These are phyloP conservation scores for Auriscalpium vulgare DNA, from an alignment of 768 basidiomycete species.

Conservation along the genomic window DNA sequence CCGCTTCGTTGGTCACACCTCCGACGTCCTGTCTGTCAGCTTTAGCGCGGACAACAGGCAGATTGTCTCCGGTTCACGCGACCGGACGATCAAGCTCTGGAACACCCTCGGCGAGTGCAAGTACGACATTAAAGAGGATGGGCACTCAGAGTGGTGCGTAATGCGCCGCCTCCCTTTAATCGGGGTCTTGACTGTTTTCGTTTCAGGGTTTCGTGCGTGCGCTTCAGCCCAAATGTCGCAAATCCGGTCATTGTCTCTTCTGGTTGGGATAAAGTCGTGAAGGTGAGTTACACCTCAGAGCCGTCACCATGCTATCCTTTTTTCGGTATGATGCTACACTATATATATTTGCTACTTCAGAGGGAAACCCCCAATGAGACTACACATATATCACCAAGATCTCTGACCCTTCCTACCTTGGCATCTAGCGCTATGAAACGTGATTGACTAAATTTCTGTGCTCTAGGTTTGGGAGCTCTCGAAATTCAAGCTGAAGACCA, in stretches of 20 bases:
- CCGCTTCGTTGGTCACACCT: constrained; percentile 95
- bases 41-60: constrained; percentile 99
- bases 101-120: constrained; percentile 99
- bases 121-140: constrained; percentile 98
- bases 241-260: constrained; percentile 99
- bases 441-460: neutral
- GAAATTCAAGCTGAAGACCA: constrained; percentile 99
- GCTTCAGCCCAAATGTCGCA: constrained; percentile 95
- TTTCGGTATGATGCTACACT: constrained; percentile 32
- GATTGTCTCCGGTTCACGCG: constrained; percentile 97
- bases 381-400: constrained; percentile 57
- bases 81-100: constrained; percentile 98
- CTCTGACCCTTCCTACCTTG: constrained; percentile 37
- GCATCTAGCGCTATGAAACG: neutral
- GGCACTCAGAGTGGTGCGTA: constrained; percentile 85
- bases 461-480: constrained; percentile 96
- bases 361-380: constrained; percentile 51
- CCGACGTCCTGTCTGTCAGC: constrained; percentile 97
- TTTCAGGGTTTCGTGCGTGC: constrained; percentile 92
- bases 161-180: neutral
- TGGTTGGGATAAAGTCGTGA: constrained; percentile 99
- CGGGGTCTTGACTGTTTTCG: neutral
- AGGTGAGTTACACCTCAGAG: constrained; percentile 48
- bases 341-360: constrained; percentile 44
- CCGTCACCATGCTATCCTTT: neutral